Percentiles rank a stretch among this genome's conserved stretches.
Conservation (phyloP, 257 asterid genomes). For the Gentiana straminea region DNA sequence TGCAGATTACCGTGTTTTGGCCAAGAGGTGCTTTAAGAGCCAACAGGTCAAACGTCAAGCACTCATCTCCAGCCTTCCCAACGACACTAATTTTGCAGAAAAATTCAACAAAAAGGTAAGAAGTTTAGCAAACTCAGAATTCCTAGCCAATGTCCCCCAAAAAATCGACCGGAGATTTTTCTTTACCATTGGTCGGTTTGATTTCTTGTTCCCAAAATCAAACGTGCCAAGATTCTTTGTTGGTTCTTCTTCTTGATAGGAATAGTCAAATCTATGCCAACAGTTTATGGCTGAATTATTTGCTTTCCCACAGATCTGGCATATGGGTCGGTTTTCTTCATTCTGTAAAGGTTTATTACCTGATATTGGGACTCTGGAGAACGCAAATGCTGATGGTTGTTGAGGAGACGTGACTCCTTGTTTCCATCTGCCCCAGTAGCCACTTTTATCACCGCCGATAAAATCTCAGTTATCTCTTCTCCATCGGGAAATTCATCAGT, state of each 20-base stretch:
- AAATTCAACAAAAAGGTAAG: constrained; percentile 25
- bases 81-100: constrained; percentile 28
- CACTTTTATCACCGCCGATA: no score
- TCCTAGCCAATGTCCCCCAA: constrained; percentile 44
- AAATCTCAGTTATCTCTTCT: no score
- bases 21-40: constrained; percentile 96
- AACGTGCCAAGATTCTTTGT: constrained; percentile 36
- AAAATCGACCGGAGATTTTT: constrained; percentile 32
- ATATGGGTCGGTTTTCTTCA: no score
- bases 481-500: no score
- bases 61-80: constrained; percentile 76
- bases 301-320: constrained; percentile 24
- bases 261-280: constrained; percentile 14
- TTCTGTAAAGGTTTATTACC: no score
- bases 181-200: constrained; percentile 58
- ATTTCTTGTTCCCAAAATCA: constrained; percentile 29
- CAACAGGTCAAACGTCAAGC: constrained; percentile 85
- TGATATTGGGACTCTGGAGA: no score
- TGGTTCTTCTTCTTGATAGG: no score
- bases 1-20: constrained; percentile 61
- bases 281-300: constrained; percentile 38
- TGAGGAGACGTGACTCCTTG: no score
- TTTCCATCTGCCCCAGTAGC: no score
- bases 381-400: no score
- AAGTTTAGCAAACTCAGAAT: constrained; percentile 28